Evolutionary conservation across 306 rosid species (phyloP), one percentile per base, ranked within the genome.

Genomic region (Delonix regia): DNA sequence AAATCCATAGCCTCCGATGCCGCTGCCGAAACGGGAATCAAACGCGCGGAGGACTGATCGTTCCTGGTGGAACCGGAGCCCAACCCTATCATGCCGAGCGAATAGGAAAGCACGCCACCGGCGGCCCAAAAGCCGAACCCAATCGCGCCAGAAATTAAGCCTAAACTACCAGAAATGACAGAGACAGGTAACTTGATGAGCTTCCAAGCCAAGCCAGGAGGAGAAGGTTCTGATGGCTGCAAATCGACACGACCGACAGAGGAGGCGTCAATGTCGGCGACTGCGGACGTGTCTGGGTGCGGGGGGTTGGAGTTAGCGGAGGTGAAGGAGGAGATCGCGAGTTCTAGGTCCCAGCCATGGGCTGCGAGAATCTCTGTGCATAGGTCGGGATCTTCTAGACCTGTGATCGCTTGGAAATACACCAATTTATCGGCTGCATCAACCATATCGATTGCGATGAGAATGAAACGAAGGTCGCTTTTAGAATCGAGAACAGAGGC

Each of bases 271-370:
- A 36, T 19, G 47, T 21, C 75, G 10, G 75, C 36, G 4, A 70
- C 39, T 15, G 87, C 27, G 25, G 84, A 30, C 66, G 87, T 12
- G 21, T 6, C 30, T 10, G 33, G 34, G 19, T 4, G 71, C 2
- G 24, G 9, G 12, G 52, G 44, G 49, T 13, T 38, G 49, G 70
- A n/a, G 18, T 64, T 38, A 38, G 4, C 11, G 12, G 71, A 30
- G 63, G 97, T 91, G 83, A 88, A 83, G 39, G 97, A 85, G 25
- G 99, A 96, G 86, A 96, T 83, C 59, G 99, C 99, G 63, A 81
- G 96, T 85, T 96, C 98, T 19, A 96, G 94, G 96, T 96, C 96
- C 99, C 99, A 96, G 60, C 82, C 85, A 73, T 96, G 96, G 11
- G 98, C 99, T 33, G 88, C 87, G 25, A 96, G 97, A 79, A 96